A percentile compares a stretch with the other conserved stretches of the same genome.
phyloP scores from a whole-genome alignment of 257 asterid species.

The Thymus quinquecostatus region DNA sequence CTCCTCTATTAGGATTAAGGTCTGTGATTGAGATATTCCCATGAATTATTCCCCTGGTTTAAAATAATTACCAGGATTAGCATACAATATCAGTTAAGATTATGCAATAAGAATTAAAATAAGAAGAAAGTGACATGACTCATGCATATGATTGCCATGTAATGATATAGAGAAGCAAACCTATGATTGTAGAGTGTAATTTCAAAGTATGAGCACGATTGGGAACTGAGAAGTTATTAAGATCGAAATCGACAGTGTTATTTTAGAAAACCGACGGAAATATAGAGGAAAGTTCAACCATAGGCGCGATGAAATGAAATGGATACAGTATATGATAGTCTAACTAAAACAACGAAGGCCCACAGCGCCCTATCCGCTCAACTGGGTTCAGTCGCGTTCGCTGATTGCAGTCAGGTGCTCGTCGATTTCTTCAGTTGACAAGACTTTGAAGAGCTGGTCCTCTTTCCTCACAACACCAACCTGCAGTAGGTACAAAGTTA shows the following conservation, averaged over 20 bases:
- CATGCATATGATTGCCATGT: not conserved
- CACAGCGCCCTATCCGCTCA: slow-evolving; percentile 27
- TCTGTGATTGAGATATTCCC: not conserved
- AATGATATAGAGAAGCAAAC: not conserved
- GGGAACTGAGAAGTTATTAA: not conserved
- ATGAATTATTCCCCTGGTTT: too few relatives aligned
- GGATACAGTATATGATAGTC: slow-evolving; percentile 22
- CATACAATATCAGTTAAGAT: too few relatives aligned
- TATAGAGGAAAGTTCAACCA: not conserved
- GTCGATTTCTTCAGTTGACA: slow-evolving; percentile 90
- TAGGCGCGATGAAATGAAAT: not conserved
- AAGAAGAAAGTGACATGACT: too few relatives aligned
- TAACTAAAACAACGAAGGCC: slow-evolving; percentile 24
- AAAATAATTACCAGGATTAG: too few relatives aligned
- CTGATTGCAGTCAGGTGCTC: slow-evolving; percentile 97
- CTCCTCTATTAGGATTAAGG: slow-evolving; percentile 1
- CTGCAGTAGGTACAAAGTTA: slow-evolving; percentile 41
- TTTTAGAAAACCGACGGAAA: slow-evolving; percentile 18
- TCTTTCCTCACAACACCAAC: slow-evolving; percentile 93
- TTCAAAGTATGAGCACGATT: not conserved
- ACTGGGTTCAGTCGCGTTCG: slow-evolving; percentile 74
- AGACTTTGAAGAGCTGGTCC: slow-evolving; percentile 64
- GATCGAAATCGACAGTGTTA: slow-evolving; percentile 6
- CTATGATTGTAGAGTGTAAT: not conserved
- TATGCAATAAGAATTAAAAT: too few relatives aligned